Evolutionary conservation across 495 filamentous ascomycete species (phyloP), one percentile per base, ranked within the genome.

Genomic region (Beverwykella pulmonaria): DNA sequence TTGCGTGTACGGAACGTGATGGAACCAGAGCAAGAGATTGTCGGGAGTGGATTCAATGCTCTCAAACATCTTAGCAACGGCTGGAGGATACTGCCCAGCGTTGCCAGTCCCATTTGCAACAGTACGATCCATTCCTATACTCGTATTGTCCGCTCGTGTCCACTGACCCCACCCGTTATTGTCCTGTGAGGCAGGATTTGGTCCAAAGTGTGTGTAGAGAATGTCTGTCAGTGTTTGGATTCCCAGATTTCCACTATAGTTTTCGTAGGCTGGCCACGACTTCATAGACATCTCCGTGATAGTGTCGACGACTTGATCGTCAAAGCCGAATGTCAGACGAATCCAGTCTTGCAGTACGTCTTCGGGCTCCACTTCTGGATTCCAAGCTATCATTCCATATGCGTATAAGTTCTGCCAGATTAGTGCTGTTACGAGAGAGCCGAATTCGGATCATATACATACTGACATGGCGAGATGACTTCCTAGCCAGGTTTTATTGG

Each of bases 51-150:
- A 86, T 5, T 83, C 81, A 41, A 86, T 77, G 46, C 81, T 78
- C 53, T 91, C 88, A 64, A 79, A 90, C 73, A 75, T 73, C 0
- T 70, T 61, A 0, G 83, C 82, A 1, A 91, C 70, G 53, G 88
- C 85, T 3, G 75, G 65, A 1, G 88, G 86, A 71, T 91, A 91
- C 61, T 89, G 87, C 9, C 87, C 86, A 0, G 87, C 76, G 66
- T 78, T 84, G 3, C 85, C 84, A 1, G 88, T 90, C 17, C 88
- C 88, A 57, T 86, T 90, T 48, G 68, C 73, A 0, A 89, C 82
- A 0, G 88, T 90, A 23, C 88, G 82, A 71, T 91, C 88, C 88
- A 90, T 90, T 20, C 88, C 88, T 63, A 91, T 86, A n/a, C 75
- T 71, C 15, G 72, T 60, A 4, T 68, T 53, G 66, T 87, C 83